Evolutionary conservation across 805 yeast species (phyloP), one percentile per base, ranked within the genome.

Genomic region (Starmerella vaccinii): DNA sequence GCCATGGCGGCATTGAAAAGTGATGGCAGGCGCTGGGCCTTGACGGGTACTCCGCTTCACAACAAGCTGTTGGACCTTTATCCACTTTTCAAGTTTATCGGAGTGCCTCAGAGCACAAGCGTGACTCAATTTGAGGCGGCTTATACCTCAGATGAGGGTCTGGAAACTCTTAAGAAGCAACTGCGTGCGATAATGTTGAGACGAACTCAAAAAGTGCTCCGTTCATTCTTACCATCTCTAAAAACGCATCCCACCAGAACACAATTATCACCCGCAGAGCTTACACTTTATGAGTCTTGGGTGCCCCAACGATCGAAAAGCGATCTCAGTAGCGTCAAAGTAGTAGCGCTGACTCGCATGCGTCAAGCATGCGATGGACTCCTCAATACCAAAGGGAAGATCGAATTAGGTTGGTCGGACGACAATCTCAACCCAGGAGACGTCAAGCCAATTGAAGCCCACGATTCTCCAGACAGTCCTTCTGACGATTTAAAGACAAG

Each of bases 41-140:
- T 80, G 4, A 77, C 83, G 1, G 85, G 85, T 48, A 80, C 85
- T 0, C 85, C 84, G 0, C 63, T 80, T 35, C 84, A 80, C 62
- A 80, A 80, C 56, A 68, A 67, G 33, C 65, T 76, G 45, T 72
- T 67, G 41, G 85, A 80, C 47, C 61, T 80, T 15, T 75, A 71
- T 56, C 71, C 83, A 0, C 61, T 78, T 21, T 63, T 80, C 33
- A 54, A 64, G 23, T 80, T 75, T 58, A 43, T 72, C 8, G 46
- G 55, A 12, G 59, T 65, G 29, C 26, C 24, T 10, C 27, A 19
- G 8, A 3, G 34, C 30, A 9, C 21, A 15, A n/a, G 3, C 4
- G 12, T 26, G 5, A 33, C 24, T 2, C 22, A 15, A 9, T 29
- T 23, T 9, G 45, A 12, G 24, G 26, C 2, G 2, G 42, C 23